Base-by-base conservation (phyloP, 192 early-diverging fungal genomes). In the Podochytrium sp. region DNA sequence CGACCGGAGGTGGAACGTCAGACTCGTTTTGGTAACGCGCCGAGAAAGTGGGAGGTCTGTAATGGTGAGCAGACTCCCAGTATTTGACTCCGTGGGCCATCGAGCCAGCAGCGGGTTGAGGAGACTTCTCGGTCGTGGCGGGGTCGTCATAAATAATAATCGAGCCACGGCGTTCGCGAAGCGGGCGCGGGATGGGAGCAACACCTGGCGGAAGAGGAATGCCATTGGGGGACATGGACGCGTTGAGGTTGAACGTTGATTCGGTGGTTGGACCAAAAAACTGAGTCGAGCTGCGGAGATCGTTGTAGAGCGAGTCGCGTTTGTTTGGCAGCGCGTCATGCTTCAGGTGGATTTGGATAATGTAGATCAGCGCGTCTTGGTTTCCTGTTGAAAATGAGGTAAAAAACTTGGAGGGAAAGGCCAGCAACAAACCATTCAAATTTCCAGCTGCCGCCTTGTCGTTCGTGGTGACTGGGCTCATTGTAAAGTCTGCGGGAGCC, bases 101-200 rank as follows among this genome's bases (percentile, higher is more conserved):
- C 27, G 39, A 2, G 14, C 55, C 23, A 7, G 72, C 41, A 35
- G 63, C 25, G 30, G 37, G 25, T 40, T 40, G 50, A 18, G 65
- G 50, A 23, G 65, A 33, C 42, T 41, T 40, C 2, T 38, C 38
- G 27, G 23, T 12, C 18, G 16, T 2, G 58, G 10, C 62, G 25
- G 33, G 83, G 57, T 90, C 88, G 41, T 89, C 89, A 49, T 80
- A 90, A 20, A 90, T 82, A 18, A 90, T 88, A 33, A 90, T 84
- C n/a, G 86, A 87, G 1, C 88, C 86, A n/a, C 73, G 65, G 18
- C 86, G 84, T 33, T 79, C 79, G 12, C 81, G 84, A 32, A 71
- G 70, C 30, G 77, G 74, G 12, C 49, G 62, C 32, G 63, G 42
- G 40, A 71, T 71, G 3, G 41, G 10, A 41, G 27, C 60, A 42